Conservation (phyloP, 352 stramenopile genomes). For the Phytopythium oedochilum region DNA sequence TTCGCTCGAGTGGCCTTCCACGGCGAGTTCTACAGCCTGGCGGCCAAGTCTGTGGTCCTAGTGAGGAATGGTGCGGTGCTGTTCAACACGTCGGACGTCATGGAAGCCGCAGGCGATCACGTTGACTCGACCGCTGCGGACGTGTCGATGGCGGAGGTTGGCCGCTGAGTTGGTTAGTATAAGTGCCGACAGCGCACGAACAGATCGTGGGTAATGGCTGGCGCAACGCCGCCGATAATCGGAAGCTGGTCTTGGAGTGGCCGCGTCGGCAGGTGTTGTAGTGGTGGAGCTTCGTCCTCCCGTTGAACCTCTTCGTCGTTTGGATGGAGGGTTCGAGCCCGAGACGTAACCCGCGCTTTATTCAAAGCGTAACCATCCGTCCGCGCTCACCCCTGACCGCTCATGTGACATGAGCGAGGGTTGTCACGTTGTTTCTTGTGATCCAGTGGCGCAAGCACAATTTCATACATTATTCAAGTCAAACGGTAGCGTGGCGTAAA, state of each 20-base stretch:
- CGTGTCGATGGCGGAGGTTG: background rate
- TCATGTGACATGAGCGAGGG: background rate
- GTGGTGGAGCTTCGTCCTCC: too few relatives aligned
- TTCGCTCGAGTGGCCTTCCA: constrained; percentile 29
- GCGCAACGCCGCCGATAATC: too few relatives aligned
- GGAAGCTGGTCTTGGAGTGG: background rate
- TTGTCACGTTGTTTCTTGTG: too few relatives aligned
- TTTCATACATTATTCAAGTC: background rate
- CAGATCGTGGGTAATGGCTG: background rate
- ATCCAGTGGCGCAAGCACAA: background rate
- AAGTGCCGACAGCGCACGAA: background rate
- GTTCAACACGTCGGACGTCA: constrained; percentile 54
- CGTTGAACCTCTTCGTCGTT: background rate
- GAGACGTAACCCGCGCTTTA: background rate
- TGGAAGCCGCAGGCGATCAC: background rate
- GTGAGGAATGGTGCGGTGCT: constrained; percentile 30
- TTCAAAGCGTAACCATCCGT: background rate
- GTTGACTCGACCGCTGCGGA: background rate
- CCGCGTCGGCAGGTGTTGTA: background rate
- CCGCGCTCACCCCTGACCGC: too few relatives aligned
- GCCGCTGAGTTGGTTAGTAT: background rate
- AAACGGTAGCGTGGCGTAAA: background rate
- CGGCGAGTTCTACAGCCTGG: constrained; percentile 27
- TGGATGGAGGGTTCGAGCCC: background rate
- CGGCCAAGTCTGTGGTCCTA: constrained; percentile 42